phyloP scores from a whole-genome alignment of 352 stramenopile genomes.

The Globisporangium irregulare region DNA sequence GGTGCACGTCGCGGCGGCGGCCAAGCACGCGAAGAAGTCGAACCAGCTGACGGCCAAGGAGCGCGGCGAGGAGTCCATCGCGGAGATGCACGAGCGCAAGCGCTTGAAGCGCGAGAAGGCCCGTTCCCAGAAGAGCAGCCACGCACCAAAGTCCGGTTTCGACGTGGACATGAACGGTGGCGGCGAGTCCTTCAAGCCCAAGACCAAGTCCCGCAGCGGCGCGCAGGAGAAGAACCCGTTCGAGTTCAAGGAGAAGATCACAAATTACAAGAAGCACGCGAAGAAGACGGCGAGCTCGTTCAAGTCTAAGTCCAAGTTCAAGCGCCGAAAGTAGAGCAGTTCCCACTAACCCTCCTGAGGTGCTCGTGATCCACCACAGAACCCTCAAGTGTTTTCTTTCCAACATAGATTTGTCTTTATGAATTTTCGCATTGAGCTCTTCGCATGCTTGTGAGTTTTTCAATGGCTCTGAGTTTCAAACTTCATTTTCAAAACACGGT shows the following conservation, averaged over 20 bases:
- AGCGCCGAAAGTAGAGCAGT: conserved; percentile 66
- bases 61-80: conserved; percentile 76
- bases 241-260: conserved; percentile 92
- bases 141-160: conserved; percentile 50
- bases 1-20: conserved; percentile 70
- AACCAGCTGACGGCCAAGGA: conserved; percentile 45
- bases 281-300: conserved; percentile 86
- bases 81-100: conserved; percentile 76
- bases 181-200: conserved; percentile 23
- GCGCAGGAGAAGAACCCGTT: conserved; percentile 54
- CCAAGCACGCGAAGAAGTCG: conserved; percentile 82
- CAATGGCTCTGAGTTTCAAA: not conserved
- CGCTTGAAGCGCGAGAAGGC: conserved; percentile 75
- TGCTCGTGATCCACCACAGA: not conserved
- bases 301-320: conserved; percentile 91
- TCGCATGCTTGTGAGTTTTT: no score
- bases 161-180: conserved; percentile 68
- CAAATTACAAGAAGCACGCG: conserved; percentile 85
- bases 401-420: conserved; percentile 4
- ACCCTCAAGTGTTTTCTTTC: not conserved
- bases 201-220: conserved; percentile 39
- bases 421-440: not conserved
- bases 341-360: not conserved
- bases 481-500: not conserved
- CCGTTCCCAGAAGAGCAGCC: conserved; percentile 50